Percentiles rank a stretch among this genome's conserved stretches.
Evolutionary conservation across 768 basidiomycete genomes (phyloP).

Genomic region (Auricularia sp.): DNA sequence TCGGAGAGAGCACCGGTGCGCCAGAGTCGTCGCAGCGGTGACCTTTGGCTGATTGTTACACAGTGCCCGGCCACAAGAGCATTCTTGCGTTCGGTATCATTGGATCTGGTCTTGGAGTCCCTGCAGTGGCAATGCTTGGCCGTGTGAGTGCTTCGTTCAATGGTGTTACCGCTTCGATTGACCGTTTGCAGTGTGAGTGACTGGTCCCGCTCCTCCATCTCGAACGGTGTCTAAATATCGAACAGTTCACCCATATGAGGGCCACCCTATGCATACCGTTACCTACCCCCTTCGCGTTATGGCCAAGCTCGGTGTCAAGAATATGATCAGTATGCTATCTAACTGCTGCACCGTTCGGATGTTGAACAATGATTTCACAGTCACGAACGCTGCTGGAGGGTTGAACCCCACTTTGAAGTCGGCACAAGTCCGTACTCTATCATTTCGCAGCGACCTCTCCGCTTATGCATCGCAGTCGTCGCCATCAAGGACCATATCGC

Average conservation of each 20-base stretch:
- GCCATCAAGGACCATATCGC: conserved; percentile 79
- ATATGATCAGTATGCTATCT: conserved; percentile 55
- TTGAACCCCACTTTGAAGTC: conserved; percentile 62
- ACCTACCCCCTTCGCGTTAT: conserved; percentile 73
- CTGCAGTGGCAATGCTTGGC: conserved; percentile 85
- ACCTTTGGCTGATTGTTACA: neutral
- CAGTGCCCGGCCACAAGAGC: conserved; percentile 77
- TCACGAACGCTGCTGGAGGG: conserved; percentile 83
- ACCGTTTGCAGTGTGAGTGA: neutral
- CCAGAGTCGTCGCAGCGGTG: conserved; percentile 9
- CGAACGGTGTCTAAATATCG: conserved; percentile 8
- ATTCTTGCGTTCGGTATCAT: conserved; percentile 71
- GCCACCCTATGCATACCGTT: conserved; percentile 56
- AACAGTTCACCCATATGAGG: conserved; percentile 69
- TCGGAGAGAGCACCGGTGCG: conserved; percentile 65
- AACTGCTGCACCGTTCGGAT: neutral
- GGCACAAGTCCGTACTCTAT: conserved; percentile 59
- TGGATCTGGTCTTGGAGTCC: conserved; percentile 50
- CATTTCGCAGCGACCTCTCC: neutral
- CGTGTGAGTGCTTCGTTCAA: conserved; percentile 36
- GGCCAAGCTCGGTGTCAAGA: conserved; percentile 63
- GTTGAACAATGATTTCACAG: conserved; percentile 25
- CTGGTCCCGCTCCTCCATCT: neutral
- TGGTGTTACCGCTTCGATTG: neutral
- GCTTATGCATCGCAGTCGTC: conserved; percentile 44